Evolutionary conservation across 2,329 filamentous ascomycete species (phyloP).

Genomic region (Aspergillus brasiliensis): DNA sequence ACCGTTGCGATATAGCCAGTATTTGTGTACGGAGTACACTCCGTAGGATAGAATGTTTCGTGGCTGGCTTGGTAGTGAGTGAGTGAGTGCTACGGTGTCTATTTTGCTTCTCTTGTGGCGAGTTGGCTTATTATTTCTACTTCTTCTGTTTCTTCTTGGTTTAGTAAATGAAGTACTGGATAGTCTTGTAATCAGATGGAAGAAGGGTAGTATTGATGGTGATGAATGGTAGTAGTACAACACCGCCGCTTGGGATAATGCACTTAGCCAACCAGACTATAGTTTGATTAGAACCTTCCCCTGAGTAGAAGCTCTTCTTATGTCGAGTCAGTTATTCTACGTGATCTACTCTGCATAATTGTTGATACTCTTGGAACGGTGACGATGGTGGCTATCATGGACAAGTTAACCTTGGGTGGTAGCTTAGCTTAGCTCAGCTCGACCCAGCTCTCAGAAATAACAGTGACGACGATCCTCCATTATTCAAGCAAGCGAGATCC

Average conservation of each 20-base stretch:
- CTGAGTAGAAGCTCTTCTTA: background rate
- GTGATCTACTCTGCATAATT: too few relatives aligned
- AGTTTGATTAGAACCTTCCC: background rate
- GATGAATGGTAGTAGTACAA: conserved; percentile 9
- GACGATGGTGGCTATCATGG: too few relatives aligned
- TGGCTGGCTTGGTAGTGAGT: too few relatives aligned
- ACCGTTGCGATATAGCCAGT: background rate
- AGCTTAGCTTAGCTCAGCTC: background rate
- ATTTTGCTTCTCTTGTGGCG: too few relatives aligned
- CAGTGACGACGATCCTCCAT: background rate
- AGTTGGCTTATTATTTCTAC: too few relatives aligned
- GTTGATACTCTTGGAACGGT: too few relatives aligned
- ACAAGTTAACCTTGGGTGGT: background rate
- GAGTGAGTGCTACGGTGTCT: background rate
- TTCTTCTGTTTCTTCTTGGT: background rate
- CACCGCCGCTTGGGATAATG: conserved; percentile 9
- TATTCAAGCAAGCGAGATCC: background rate
- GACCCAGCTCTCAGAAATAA: background rate
- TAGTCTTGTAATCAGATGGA: too few relatives aligned
- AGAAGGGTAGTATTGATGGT: background rate
- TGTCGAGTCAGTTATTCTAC: conserved; percentile 5
- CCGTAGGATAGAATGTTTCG: too few relatives aligned
- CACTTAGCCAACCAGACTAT: conserved; percentile 11
- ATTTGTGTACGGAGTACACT: too few relatives aligned
- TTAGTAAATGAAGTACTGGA: too few relatives aligned